phyloP scores from a whole-genome alignment of 805 yeast genomes.

The Phaffomyces antillensis region DNA sequence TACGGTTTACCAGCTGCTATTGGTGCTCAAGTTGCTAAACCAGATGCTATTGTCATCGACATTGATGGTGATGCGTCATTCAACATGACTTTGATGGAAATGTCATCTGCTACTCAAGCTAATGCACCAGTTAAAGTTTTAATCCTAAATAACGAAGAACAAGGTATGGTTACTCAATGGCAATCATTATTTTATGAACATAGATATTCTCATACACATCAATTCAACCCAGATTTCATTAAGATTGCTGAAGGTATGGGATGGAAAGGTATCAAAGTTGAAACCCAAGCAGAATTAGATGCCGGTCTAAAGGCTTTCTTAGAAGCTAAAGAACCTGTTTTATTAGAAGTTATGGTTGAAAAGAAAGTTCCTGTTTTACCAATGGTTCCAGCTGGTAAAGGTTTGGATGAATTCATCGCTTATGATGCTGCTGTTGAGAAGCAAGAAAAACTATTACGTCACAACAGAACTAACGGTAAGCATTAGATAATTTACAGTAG shows the following conservation, averaged over 20 bases:
- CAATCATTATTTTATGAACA: conserved; percentile 95
- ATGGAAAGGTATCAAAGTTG: conserved; percentile 69
- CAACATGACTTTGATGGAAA: conserved; percentile 93
- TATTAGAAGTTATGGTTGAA: conserved; percentile 87
- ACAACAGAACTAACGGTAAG: conserved; percentile 65
- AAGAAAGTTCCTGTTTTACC: conserved; percentile 92
- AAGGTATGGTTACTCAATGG: conserved; percentile 99
- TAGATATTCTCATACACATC: conserved; percentile 97
- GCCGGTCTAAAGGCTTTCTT: conserved; percentile 60
- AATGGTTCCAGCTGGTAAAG: conserved; percentile 96
- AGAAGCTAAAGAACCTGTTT: conserved; percentile 65
- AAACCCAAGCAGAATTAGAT: conserved; percentile 58
- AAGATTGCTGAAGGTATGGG: conserved; percentile 95
- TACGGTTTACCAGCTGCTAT: conserved; percentile 96
- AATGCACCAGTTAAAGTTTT: conserved; percentile 83
- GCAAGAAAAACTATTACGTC: conserved; percentile 61
- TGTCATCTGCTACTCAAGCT: conserved; percentile 92
- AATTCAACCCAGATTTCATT: conserved; percentile 87
- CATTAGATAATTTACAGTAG: conserved; percentile 30
- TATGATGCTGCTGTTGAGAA: conserved; percentile 80
- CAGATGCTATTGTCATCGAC: conserved; percentile 91
- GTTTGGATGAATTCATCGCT: conserved; percentile 82
- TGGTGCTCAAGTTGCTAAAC: conserved; percentile 95
- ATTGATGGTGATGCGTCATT: conserved; percentile 99
- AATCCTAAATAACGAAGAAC: conserved; percentile 94